Base-by-base conservation (phyloP, 805 yeast genomes). In the Saccharomyces jurei region DNA sequence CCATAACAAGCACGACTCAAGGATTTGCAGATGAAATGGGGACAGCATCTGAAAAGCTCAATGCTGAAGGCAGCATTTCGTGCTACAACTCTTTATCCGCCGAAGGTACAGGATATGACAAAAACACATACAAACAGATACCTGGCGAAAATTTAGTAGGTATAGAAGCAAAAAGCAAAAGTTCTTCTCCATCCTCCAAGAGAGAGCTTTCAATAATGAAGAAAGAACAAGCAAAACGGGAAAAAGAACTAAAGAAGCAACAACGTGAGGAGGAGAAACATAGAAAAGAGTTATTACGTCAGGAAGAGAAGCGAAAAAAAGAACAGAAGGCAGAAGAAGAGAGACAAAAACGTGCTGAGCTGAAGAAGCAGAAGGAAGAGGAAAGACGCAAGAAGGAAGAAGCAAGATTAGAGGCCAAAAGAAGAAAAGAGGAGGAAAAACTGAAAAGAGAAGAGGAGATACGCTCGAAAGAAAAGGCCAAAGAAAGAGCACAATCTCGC, bases 401-500 rank as follows among this genome's bases (percentile, higher is more conserved):
- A 52, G 60, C 53, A 54, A 60, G 58, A 47, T 55, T 57, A 49
- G 44, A 50, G 47, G 56, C 57, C 26, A 68, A 65, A 31, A 58
- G 57, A 41, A 63, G 62, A 54, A 54, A 50, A 51, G 49, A 31
- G n/a, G 53, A 56, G 49, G 53, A 53, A 26, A 58, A 59, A 49
- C 56, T 51, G 13, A 51, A 57, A 31, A 57, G 56, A 27, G 67
- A 62, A 48, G 62, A 60, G 51, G 67, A 62, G 60, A 67, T 56
- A 65, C 67, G 48, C 48, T 51, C 55, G 28, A 61, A 67, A 46
- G 68, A 67, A 54, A 68, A 64, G 58, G 62, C 70, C 51, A 62
- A 68, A 55, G 74, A 71, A 55, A 71, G 68, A 56, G 71, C 71
- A 47, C 76, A 72, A 52, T 66, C 66, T 30, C 63, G 70, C 53